Base-by-base conservation (phyloP, 345 rosid species). In the Euphorbia peplus region DNA sequence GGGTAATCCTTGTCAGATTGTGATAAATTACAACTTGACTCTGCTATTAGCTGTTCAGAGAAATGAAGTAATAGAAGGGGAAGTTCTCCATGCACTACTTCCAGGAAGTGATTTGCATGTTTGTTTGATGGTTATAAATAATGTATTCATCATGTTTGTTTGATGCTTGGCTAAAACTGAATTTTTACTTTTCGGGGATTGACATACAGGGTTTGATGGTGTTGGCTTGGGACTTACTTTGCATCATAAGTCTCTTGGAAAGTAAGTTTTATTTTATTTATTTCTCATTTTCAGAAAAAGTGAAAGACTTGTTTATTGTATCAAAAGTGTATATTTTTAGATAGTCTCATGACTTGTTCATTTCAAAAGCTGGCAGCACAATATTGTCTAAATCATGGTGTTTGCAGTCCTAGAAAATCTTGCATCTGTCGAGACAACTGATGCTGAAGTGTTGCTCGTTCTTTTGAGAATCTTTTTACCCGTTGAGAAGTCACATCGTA, bases 161-260 rank as follows among this genome's bases (percentile, higher is more conserved):
- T 46, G 29, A 26, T 39, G 29, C 21, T 15, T 8, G 16, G n/a
- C n/a, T n/a, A 54, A 21, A 13, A 5, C 1, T 13, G 12, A 54
- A 29, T 11, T 18, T 44, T 44, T 42, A n/a, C 63, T 19, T 80
- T 60, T 48, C 75, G 56, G 65, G 21, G 4, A 0, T 75, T 76
- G 22, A 46, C 15, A 22, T 72, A 50, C 81, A 86, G 90, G 95
- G 70, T 55, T 90, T 14, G 96, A 90, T 79, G 96, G 92, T 59
- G 80, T 86, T 69, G 98, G 98, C 68, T 77, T 78, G 77, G 97
- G 96, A 58, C 90, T 93, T 51, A 79, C 79, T 74, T 84, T 92
- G 85, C 97, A 93, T 67, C 95, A 90, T 68, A 86, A 84, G 78
- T 81, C 97, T 72, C 87, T 93, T 30, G 97, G 98, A 69, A 90